Conservation (phyloP, 345 rosid genomes). For the Arabis hirsuta region DNA sequence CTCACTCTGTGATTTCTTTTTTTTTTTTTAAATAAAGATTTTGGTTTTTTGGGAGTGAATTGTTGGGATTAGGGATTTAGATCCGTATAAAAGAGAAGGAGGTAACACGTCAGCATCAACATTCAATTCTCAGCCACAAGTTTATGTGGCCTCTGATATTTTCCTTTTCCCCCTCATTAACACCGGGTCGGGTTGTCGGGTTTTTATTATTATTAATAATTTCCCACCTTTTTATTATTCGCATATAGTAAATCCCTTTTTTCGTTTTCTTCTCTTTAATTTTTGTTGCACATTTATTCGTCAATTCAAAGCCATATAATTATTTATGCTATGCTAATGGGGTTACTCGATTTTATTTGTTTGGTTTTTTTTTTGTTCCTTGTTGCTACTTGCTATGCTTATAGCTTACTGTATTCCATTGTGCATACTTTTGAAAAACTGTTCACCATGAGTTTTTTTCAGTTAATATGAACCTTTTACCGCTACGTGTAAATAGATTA, state of each 20-base stretch:
- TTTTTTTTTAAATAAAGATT: neutral
- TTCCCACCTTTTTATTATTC: too few species aligned
- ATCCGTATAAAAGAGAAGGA: constrained; percentile 67
- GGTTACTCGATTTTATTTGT: too few species aligned
- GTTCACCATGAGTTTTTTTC: too few species aligned
- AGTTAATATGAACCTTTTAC: too few species aligned
- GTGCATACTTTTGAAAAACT: too few species aligned
- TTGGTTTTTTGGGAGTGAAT: constrained; percentile 39
- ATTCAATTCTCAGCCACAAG: constrained; percentile 86
- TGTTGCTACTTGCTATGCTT: too few species aligned
- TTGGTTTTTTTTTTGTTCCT: too few species aligned
- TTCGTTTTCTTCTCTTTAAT: neutral
- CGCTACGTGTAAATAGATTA: too few species aligned
- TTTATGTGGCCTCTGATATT: constrained; percentile 73
- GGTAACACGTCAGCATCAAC: constrained; percentile 73
- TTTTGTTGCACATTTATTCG: constrained; percentile 1
- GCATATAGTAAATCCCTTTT: neutral
- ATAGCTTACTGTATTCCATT: too few species aligned
- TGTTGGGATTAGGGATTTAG: constrained; percentile 49
- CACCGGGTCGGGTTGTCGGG: constrained; percentile 37
- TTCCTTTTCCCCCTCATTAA: constrained; percentile 41
- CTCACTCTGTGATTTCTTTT: neutral
- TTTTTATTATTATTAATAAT: neutral
- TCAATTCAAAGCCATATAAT: neutral
- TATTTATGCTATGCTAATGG: neutral